Evolutionary conservation across 2,329 filamentous ascomycete genomes (phyloP).

Genomic region (Claviceps monticola): DNA sequence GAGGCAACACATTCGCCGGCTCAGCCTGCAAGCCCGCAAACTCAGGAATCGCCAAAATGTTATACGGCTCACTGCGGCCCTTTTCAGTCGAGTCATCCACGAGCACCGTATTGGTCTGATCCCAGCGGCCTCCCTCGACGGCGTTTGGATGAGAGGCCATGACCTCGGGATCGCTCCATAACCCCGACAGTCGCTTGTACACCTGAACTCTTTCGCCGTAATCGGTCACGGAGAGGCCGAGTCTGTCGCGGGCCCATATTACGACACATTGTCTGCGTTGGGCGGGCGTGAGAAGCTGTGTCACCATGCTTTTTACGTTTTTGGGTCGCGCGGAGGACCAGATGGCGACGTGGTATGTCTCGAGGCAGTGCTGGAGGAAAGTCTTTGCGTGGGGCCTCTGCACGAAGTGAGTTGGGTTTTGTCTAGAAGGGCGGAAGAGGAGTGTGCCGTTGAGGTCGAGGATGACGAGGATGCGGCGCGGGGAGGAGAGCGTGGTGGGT

Average conservation of each 20-base stretch:
- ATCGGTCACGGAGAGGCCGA: slow-evolving; percentile 50
- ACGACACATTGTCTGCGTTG: slow-evolving; percentile 46
- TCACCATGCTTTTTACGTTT: slow-evolving; percentile 59
- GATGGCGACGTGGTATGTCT: slow-evolving; percentile 66
- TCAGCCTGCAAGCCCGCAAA: slow-evolving; percentile 41
- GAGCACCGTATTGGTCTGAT: slow-evolving; percentile 75
- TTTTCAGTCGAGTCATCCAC: slow-evolving; percentile 79
- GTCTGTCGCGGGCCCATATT: slow-evolving; percentile 64
- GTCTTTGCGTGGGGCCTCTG: slow-evolving; percentile 50
- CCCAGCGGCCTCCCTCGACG: slow-evolving; percentile 40
- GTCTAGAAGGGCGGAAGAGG: slow-evolving; percentile 50
- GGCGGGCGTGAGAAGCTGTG: slow-evolving; percentile 42
- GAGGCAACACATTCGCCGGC: slow-evolving; percentile 32
- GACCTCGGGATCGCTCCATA: slow-evolving; percentile 49
- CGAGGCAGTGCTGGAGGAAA: slow-evolving; percentile 64
- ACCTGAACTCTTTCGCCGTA: slow-evolving; percentile 64
- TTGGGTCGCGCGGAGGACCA: slow-evolving; percentile 75
- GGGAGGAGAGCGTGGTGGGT: slow-evolving; percentile 26
- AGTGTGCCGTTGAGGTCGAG: slow-evolving; percentile 92
- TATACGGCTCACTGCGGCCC: slow-evolving; percentile 68
- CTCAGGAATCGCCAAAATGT: slow-evolving; percentile 68
- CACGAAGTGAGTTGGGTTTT: slow-evolving; percentile 37
- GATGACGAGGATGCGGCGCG: slow-evolving; percentile 61
- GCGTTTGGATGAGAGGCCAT: slow-evolving; percentile 29
- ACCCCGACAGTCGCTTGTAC: slow-evolving; percentile 66